These are phyloP conservation scores for Coprinopsis marcescibilis DNA, from an alignment of 768 basidiomycete species.

Conservation along the genomic window DNA sequence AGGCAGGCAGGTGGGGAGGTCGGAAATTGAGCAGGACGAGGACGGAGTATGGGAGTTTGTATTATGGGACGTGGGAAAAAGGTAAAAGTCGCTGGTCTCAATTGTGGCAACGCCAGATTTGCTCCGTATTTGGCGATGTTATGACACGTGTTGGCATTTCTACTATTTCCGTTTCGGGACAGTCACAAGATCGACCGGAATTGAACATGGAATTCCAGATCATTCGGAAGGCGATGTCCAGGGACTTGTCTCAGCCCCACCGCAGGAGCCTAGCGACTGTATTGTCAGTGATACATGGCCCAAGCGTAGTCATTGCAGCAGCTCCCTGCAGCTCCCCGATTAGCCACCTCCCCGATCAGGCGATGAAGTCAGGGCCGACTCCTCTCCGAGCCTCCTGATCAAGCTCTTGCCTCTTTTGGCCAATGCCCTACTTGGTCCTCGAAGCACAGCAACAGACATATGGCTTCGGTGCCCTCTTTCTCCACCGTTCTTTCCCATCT, in stretches of 20 bases:
- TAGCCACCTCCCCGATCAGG: not conserved
- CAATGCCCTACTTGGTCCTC: not conserved
- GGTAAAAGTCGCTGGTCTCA: not conserved
- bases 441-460: not conserved
- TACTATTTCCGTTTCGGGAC: not conserved
- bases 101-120: not conserved
- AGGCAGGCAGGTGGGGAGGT: conserved; percentile 17
- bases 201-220: not conserved
- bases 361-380: not conserved
- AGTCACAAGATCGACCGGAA: not conserved
- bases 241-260: not conserved
- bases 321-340: not conserved
- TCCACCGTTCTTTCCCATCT: not conserved
- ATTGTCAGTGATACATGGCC: too few species aligned
- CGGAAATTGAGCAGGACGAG: conserved; percentile 15
- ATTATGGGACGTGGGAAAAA: conserved; percentile 1
- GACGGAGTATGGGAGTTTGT: conserved; percentile 13
- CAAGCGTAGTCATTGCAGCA: too few species aligned
- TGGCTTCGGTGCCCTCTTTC: not conserved
- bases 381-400: conserved; percentile 4
- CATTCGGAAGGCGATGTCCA: not conserved
- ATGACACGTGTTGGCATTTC: not conserved
- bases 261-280: conserved; percentile 3
- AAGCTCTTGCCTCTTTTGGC: not conserved
- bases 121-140: not conserved